phyloP scores from a whole-genome alignment of 805 yeast species.

The Ogataea neopini region DNA sequence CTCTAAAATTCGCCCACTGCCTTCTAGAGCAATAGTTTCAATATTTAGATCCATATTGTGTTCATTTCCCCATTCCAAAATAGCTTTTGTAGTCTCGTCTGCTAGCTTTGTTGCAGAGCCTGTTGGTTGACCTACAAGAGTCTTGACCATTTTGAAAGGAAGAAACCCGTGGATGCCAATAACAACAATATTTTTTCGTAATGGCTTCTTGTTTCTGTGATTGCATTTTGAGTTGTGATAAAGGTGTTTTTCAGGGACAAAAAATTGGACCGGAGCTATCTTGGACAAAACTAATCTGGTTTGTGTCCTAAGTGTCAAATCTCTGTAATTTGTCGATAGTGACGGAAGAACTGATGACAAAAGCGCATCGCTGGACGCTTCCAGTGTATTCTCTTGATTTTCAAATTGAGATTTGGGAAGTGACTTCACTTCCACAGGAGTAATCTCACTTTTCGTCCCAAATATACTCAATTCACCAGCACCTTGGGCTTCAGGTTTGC shows the following conservation, averaged over 20 bases:
- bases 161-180: constrained; percentile 95
- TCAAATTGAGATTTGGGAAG: constrained; percentile 35
- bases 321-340: constrained; percentile 29
- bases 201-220: constrained; percentile 2
- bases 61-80: constrained; percentile 60
- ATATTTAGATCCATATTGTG: constrained; percentile 47
- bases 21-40: constrained; percentile 86
- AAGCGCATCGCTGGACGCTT: neutral
- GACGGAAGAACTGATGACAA: constrained; percentile 30
- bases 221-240: constrained; percentile 23
- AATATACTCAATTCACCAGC: constrained; percentile 31
- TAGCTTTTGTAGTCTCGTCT: constrained; percentile 72
- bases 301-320: constrained; percentile 28
- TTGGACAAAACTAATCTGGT: constrained; percentile 28
- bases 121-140: constrained; percentile 87
- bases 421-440: constrained; percentile 27
- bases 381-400: constrained; percentile 25
- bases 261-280: constrained; percentile 16
- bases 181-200: constrained; percentile 61
- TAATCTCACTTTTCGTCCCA: constrained; percentile 31
- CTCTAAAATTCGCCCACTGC: constrained; percentile 85
- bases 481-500: constrained; percentile 3
- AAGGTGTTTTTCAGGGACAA: constrained; percentile 34
- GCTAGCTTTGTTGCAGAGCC: constrained; percentile 86
- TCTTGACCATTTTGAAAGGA: constrained; percentile 80